Base-by-base conservation (phyloP, 176 grass and related monocot genomes). In the Carex cristatella region DNA sequence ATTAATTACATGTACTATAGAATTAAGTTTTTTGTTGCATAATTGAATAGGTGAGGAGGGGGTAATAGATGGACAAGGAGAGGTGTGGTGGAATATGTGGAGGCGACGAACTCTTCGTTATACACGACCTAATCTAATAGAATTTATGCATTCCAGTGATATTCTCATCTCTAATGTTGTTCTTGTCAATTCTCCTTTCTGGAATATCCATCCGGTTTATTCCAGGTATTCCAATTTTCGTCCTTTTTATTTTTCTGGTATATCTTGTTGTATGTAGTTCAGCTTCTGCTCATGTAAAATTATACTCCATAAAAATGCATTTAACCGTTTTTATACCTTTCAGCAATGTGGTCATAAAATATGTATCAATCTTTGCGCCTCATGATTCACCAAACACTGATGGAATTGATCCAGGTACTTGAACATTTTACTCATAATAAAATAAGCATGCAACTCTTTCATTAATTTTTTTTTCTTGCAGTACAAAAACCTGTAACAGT, bases 41-140 rank as follows among this genome's bases (percentile, higher is more conserved):
- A 53, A 79, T 16, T 51, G 28, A 2, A 62, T 59, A 97, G 90
- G 90, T 88, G 92, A 94, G 14, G 88, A 86, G 44, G 94, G 94
- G 23, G 70, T 89, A 18, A 94, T 97, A 73, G 94, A 97, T 74
- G 92, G 90, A 0, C 94, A 97, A 88, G 94, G 94, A 77, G 94
- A 92, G 38, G 92, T 91, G 75, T 94, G 94, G 94, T 97, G 94
- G 94, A 94, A 94, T 83, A 94, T 92, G 88, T 97, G 94, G 94
- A 92, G 94, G 67, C 80, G 35, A 18, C 72, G 81, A 32, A 92
- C 90, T 31, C 94, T 97, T 40, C 85, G 56, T 73, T 90, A 89
- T 53, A 97, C 92, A 4, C 83, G 94, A 76, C 92, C 94, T 19
- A 94, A 85, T 56, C 92, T 92, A 11, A 27, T 94, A 60, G 94